Evolutionary conservation across 129 eudicot genomes (phyloP).

Genomic region (Helichrysum umbraculigerum): DNA sequence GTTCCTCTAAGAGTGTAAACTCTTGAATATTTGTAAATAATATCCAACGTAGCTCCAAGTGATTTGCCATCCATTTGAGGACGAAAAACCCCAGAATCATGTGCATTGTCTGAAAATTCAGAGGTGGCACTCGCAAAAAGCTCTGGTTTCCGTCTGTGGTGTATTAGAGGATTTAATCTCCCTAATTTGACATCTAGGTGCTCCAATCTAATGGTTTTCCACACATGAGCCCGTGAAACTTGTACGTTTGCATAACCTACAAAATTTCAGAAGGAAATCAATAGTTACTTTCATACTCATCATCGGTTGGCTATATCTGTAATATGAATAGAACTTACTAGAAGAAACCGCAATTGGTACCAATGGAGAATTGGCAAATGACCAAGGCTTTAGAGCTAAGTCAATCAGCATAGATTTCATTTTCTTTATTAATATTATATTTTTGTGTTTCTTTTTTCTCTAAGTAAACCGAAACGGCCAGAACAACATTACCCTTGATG

Average conservation of each 20-base stretch:
- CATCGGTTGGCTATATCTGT: no score
- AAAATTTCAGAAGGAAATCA: no score
- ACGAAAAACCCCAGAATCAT: not conserved
- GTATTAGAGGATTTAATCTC: not conserved
- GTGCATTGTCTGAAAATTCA: constrained; percentile 16
- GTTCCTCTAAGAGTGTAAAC: constrained; percentile 37
- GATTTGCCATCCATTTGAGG: constrained; percentile 15
- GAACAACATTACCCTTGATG: not conserved
- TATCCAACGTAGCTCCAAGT: constrained; percentile 19
- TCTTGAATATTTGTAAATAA: constrained; percentile 34
- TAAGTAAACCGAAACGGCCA: not conserved
- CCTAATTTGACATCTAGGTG: not conserved
- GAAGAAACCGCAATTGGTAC: not conserved
- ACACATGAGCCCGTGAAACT: constrained; percentile 10
- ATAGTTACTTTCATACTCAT: no score
- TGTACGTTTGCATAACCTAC: constrained; percentile 16
- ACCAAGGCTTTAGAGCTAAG: constrained; percentile 1
- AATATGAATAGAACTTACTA: constrained; percentile 3
- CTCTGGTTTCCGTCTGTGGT: constrained; percentile 6
- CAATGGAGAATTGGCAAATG: not conserved
- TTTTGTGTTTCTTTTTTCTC: no score
- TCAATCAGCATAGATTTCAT: constrained; percentile 26
- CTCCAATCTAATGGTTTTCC: constrained; percentile 14
- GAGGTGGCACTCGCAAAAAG: not conserved
- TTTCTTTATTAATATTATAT: no score